Conservation (phyloP, 2,329 filamentous ascomycete genomes). For the Ilyonectria robusta region DNA sequence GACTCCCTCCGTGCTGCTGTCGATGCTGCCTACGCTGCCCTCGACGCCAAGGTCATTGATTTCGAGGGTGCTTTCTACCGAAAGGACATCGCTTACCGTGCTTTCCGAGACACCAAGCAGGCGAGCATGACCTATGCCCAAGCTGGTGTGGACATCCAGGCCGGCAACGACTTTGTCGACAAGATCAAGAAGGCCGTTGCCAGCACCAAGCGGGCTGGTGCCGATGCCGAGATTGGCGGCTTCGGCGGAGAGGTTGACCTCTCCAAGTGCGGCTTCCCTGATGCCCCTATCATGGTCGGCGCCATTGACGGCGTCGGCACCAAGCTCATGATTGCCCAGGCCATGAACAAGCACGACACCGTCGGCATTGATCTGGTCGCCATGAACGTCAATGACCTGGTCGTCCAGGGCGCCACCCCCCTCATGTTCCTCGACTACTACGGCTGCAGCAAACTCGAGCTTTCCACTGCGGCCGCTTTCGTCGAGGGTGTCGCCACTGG, state of each 20-base stretch:
- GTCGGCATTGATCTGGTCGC: slow-evolving; percentile 97
- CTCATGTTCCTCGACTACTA: slow-evolving; percentile 99
- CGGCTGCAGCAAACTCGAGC: slow-evolving; percentile 89
- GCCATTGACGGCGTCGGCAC: slow-evolving; percentile 84
- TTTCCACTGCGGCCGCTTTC: slow-evolving; percentile 84
- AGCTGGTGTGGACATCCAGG: slow-evolving; percentile 94
- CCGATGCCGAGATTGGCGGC: slow-evolving; percentile 93
- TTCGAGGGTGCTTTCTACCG: slow-evolving; percentile 94
- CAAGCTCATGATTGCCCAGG: slow-evolving; percentile 71
- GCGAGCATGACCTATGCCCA: slow-evolving; percentile 88
- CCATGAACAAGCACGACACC: slow-evolving; percentile 90
- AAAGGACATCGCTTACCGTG: slow-evolving; percentile 90
- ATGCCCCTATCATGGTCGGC: slow-evolving; percentile 87
- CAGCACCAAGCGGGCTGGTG: slow-evolving; percentile 86
- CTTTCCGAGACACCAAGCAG: slow-evolving; percentile 66
- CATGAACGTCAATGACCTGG: slow-evolving; percentile 98
- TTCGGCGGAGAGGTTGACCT: slow-evolving; percentile 82
- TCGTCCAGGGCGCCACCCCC: slow-evolving; percentile 95
- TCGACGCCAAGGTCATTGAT: slow-evolving; percentile 76
- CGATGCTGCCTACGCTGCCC: slow-evolving; percentile 87
- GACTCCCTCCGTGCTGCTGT: slow-evolving; percentile 85
- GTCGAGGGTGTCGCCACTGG: slow-evolving; percentile 91
- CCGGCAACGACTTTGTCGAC: slow-evolving; percentile 92
- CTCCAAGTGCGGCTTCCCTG: slow-evolving; percentile 78
- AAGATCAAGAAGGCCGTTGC: slow-evolving; percentile 92